phyloP scores from a whole-genome alignment of 1,284 basidiomycete species.

The Ustilago curta region DNA sequence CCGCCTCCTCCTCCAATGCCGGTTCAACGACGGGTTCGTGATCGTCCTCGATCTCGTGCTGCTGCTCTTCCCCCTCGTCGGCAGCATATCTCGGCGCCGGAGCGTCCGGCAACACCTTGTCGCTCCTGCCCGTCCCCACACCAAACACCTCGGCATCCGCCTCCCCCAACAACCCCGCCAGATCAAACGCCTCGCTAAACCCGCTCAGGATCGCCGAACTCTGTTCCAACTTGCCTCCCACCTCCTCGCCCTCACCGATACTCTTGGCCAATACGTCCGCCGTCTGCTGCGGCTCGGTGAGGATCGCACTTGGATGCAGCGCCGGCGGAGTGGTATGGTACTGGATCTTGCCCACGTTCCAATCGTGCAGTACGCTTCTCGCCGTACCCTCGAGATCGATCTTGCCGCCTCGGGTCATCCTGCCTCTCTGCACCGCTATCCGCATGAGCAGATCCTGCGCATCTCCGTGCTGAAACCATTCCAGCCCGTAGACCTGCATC shows the following conservation, averaged over 20 bases:
- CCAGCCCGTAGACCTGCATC: constrained; percentile 56
- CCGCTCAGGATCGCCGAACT: constrained; percentile 45
- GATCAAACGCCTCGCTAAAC: constrained; percentile 65
- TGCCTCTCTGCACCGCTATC: constrained; percentile 84
- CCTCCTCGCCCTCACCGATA: constrained; percentile 1
- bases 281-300: constrained; percentile 1
- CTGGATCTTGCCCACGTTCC: constrained; percentile 95
- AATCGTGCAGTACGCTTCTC: constrained; percentile 87
- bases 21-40: constrained; percentile 5
- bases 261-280: constrained; percentile 12
- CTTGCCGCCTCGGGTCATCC: constrained; percentile 77
- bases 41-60: constrained; percentile 26
- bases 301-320: constrained; percentile 41
- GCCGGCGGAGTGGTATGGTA: constrained; percentile 84
- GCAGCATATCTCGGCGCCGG: constrained; percentile 27
- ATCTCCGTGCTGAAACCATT: constrained; percentile 70
- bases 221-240: constrained; percentile 20
- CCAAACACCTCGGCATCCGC: constrained; percentile 66
- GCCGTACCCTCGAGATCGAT: constrained; percentile 88
- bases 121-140: constrained; percentile 28
- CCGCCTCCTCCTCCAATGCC: neutral
- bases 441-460: constrained; percentile 90
- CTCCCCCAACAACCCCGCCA: constrained; percentile 65
- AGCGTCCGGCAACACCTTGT: constrained; percentile 10
- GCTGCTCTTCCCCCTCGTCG: constrained; percentile 2